Percentiles rank a stretch among this genome's conserved stretches.
These are phyloP conservation scores for Mycosphaerella sp. DNA, from an alignment of 2,329 filamentous ascomycete genomes.

Conservation along the genomic window DNA sequence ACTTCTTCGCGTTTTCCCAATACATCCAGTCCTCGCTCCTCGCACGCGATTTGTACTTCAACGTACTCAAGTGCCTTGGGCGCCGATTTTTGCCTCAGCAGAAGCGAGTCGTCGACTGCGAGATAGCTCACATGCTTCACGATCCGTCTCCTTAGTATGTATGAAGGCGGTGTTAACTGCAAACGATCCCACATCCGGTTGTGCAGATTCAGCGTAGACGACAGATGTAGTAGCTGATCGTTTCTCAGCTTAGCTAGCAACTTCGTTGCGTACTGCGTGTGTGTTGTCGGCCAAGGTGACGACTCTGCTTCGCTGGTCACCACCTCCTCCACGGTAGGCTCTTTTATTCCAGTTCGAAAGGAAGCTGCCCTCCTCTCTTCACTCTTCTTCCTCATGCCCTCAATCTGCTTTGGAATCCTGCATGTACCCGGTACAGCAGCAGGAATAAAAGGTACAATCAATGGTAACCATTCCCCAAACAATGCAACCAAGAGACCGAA, in stretches of 20 bases:
- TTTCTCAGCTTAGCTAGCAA: constrained; percentile 29
- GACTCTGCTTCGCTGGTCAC: constrained; percentile 39
- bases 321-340: constrained; percentile 57
- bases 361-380: constrained; percentile 49
- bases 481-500: constrained; percentile 71
- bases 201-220: constrained; percentile 37
- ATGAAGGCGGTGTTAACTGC: constrained; percentile 43
- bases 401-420: constrained; percentile 70
- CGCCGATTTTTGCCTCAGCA: constrained; percentile 56
- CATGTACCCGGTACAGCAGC: constrained; percentile 75
- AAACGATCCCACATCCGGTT: constrained; percentile 40
- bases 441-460: constrained; percentile 66
- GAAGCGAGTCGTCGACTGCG: constrained; percentile 62
- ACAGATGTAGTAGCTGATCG: constrained; percentile 40
- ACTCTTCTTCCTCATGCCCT: constrained; percentile 49
- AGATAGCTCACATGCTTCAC: constrained; percentile 56
- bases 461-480: constrained; percentile 79
- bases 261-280: constrained; percentile 36
- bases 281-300: constrained; percentile 32
- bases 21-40: constrained; percentile 34
- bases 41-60: constrained; percentile 36
- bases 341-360: constrained; percentile 58
- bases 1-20: constrained; percentile 25
- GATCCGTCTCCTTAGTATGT: constrained; percentile 52
- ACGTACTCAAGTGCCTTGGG: constrained; percentile 44